Conservation (phyloP, 768 basidiomycete genomes). For the Amanita brunnescens region DNA sequence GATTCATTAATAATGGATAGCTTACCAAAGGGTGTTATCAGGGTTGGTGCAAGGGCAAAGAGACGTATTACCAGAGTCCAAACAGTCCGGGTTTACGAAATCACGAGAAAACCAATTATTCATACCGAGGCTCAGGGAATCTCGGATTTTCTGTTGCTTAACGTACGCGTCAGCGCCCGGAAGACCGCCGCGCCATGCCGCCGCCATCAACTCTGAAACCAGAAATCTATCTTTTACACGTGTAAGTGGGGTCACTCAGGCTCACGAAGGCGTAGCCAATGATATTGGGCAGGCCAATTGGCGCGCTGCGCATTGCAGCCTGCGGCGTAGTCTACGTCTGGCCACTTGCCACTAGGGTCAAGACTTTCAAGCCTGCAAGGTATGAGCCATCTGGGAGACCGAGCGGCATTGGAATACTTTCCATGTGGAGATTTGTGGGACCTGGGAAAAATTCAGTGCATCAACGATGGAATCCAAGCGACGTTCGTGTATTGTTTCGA, state of each 20-base stretch:
- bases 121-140: conserved; percentile 42
- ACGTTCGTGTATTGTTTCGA: conserved; percentile 25
- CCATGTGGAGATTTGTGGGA: conserved; percentile 32
- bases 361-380: conserved; percentile 37
- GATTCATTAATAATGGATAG: neutral
- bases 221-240: conserved; percentile 1
- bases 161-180: conserved; percentile 31
- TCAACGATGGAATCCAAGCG: conserved; percentile 36
- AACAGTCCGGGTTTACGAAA: conserved; percentile 42
- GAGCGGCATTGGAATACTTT: conserved; percentile 10
- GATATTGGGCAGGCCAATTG: conserved; percentile 60
- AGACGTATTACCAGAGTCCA: conserved; percentile 43
- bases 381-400: neutral
- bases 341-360: conserved; percentile 44
- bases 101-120: conserved; percentile 58
- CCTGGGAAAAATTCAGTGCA: conserved; percentile 17
- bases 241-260: conserved; percentile 22
- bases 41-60: conserved; percentile 49
- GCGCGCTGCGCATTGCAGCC: conserved; percentile 56
- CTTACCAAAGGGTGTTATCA: conserved; percentile 32
- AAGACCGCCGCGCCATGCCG: conserved; percentile 48
- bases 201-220: conserved; percentile 40
- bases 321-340: conserved; percentile 52
- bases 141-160: conserved; percentile 29
- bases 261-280: conserved; percentile 48